These are phyloP conservation scores for Stachybotrys echinatus DNA, from an alignment of 2,329 filamentous ascomycete species.

Conservation along the genomic window DNA sequence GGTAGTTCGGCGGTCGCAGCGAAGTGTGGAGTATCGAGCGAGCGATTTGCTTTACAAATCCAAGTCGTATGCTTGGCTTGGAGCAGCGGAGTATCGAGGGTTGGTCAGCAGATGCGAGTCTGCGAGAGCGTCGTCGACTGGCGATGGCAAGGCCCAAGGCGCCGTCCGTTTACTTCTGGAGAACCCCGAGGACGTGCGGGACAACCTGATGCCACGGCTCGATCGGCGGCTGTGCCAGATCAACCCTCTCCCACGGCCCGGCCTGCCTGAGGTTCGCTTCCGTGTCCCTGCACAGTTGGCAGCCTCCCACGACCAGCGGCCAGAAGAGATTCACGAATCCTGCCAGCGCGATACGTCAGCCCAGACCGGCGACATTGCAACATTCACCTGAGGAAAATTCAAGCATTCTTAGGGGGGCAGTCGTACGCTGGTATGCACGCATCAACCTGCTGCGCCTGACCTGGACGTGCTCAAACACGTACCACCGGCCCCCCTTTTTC, in stretches of 20 bases:
- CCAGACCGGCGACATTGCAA: no score
- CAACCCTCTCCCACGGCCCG: conserved; percentile 44
- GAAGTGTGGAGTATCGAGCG: no score
- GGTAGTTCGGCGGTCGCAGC: no score
- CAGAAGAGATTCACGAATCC: background rate
- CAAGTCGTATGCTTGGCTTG: no score
- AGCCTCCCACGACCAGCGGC: background rate
- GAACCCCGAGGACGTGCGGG: conserved; percentile 46
- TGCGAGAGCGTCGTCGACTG: no score
- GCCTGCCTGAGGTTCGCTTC: conserved; percentile 39
- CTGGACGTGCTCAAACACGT: conserved; percentile 57
- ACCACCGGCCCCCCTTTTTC: conserved; percentile 58
- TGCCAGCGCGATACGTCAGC: background rate
- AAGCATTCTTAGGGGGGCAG: no score
- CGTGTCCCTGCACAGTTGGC: conserved; percentile 34
- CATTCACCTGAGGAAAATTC: no score
- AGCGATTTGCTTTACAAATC: no score
- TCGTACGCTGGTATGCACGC: conserved; percentile 46
- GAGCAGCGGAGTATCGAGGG: no score
- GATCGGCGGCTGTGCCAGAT: conserved; percentile 34
- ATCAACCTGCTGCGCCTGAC: conserved; percentile 32
- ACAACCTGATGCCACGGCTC: conserved; percentile 37
- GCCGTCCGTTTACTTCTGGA: conserved; percentile 54
- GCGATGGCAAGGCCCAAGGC: no score
- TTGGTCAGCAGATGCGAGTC: no score